Evolutionary conservation across 345 rosid species (phyloP).

Genomic region (Rubroshorea leprosula): DNA sequence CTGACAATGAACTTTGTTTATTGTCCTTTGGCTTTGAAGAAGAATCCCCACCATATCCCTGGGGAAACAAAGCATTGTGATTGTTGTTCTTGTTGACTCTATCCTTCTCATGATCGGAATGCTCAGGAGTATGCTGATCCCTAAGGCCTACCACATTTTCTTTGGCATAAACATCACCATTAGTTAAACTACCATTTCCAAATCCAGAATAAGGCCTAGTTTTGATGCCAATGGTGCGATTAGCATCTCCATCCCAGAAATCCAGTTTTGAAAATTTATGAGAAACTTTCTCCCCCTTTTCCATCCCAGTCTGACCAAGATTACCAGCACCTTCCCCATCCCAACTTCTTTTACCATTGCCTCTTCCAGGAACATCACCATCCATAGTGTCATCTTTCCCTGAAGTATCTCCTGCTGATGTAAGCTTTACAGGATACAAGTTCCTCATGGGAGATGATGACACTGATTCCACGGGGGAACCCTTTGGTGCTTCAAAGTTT

Average conservation of each 20-base stretch:
- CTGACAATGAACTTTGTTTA: conserved; percentile 18
- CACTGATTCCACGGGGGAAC: conserved; percentile 48
- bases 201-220: too few relatives aligned
- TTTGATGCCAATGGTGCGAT: too few relatives aligned
- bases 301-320: conserved; percentile 15
- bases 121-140: too few relatives aligned
- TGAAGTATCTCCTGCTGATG: too few relatives aligned
- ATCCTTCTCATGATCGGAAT: too few relatives aligned
- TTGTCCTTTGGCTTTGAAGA: conserved; percentile 18
- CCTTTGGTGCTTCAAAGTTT: conserved; percentile 31
- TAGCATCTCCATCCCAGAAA: too few relatives aligned
- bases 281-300: conserved; percentile 22
- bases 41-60: conserved; percentile 17
- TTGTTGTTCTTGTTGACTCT: conserved; percentile 14
- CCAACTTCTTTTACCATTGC: conserved; percentile 19
- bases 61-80: conserved; percentile 10
- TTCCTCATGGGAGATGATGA: conserved; percentile 47
- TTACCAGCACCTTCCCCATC: conserved; percentile 19
- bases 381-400: conserved; percentile 10
- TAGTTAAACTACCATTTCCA: too few relatives aligned
- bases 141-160: too few relatives aligned
- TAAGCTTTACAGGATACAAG: too few relatives aligned
- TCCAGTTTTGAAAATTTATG: too few relatives aligned
- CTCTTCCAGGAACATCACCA: conserved; percentile 16
- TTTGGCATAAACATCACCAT: too few relatives aligned